Base-by-base conservation (phyloP, 23 red algal species). In the Gracilariopsis chorda region DNA sequence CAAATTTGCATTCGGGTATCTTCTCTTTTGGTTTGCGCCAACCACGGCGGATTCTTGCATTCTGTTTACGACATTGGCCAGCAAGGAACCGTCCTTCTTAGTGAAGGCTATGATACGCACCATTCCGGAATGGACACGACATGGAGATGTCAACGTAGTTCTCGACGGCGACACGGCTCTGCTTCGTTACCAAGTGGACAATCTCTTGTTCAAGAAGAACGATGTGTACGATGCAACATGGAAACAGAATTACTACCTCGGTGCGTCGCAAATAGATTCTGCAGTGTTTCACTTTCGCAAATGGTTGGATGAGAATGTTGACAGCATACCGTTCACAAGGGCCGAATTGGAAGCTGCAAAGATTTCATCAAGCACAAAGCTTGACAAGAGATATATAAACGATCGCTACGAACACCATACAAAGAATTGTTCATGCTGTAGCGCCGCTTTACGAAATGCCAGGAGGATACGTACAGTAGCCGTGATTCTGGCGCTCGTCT, bases 331-430 rank as follows among this genome's bases (percentile, higher is more conserved):
- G 86, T 78, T 73, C 45, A 59, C 30, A 13, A 19, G 28, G 48
- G 36, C 51, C 24, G 67, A 55, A 12, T 35, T 68, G 51, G 9
- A 10, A 34, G 24, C 17, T 33, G 70, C 41, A 51, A 24, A 20
- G 3, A n/a, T 19, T 24, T 45, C 62, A 4, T 25, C 60, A 33
- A 65, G 23, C 28, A 13, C 32, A 12, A 65, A 65, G 23, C 32
- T 65, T 25, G 23, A 23, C 28, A 23, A 12, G 24, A 51, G 86
- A 41, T 62, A 79, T 7, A 90, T 90, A 14, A 90, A 65, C 25
- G 49, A 90, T 25, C 68, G 86, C 2, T 90, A 79, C 40, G 57
- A 63, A 42, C 48, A 47, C 24, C 86, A 90, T 25, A 80, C 73
- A 7, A 90, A 79, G 73, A 19, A 64, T 12, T 90, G 86, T 40